phyloP scores from a whole-genome alignment of 2,329 filamentous ascomycete genomes.

The Fusarium cyanostomum region DNA sequence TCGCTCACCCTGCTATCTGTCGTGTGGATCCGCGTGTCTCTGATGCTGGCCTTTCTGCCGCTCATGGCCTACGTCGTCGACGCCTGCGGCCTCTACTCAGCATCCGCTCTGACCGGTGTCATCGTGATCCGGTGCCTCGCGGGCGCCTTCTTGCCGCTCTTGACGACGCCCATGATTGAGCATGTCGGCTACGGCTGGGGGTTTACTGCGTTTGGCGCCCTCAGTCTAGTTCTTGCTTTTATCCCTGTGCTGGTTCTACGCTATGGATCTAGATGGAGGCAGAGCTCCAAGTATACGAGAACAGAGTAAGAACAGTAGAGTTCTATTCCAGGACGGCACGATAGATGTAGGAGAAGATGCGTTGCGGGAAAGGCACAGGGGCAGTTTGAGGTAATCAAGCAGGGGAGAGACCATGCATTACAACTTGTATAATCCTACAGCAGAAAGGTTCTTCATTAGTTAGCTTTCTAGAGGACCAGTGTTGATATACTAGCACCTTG shows the following conservation, averaged over 20 bases:
- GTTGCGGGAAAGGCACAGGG: no score
- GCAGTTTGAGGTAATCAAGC: no score
- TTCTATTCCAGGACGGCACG: no score
- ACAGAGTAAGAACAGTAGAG: neutral
- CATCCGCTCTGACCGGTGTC: neutral
- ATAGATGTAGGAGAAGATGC: no score
- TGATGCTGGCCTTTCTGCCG: neutral
- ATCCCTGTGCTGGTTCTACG: neutral
- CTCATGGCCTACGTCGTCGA: neutral
- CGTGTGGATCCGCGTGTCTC: neutral
- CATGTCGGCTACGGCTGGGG: neutral
- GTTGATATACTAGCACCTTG: no score
- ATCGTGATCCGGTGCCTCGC: neutral
- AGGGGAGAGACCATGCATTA: no score
- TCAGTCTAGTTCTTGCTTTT: neutral
- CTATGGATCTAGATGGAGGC: neutral
- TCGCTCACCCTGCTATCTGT: conserved; percentile 29
- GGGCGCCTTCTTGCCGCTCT: neutral
- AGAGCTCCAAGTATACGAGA: neutral
- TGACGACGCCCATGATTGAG: neutral
- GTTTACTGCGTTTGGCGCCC: neutral
- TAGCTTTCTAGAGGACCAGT: no score
- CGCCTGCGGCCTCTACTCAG: neutral
- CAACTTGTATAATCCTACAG: no score
- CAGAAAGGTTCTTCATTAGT: no score